Evolutionary conservation across 2,329 filamentous ascomycete species (phyloP), one percentile per base, ranked within the genome.

Genomic region (Clonostachys solani): DNA sequence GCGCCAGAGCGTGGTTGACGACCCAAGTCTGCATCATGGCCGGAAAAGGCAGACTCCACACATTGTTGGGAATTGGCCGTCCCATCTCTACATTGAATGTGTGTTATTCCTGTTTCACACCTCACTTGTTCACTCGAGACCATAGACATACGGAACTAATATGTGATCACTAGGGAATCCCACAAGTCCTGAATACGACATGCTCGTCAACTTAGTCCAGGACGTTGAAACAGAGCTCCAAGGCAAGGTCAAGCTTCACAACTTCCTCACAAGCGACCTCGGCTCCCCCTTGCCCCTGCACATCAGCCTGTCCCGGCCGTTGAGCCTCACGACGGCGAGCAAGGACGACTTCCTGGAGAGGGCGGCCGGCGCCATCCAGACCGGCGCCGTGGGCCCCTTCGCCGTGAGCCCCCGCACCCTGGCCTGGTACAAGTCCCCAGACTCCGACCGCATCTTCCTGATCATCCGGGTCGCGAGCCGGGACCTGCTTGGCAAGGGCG

Each of bases 51-150:
- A 86, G 48, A 87, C 83, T 43, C 92, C 92, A 19, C 94, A 99
- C 66, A 74, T 92, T 23, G 81, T 84, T 49, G 94, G 94, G 50
- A 89, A 91, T 64, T 99, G 94, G 94, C 90, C 92, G 2, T 90
- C 85, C 34, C 92, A 97, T 67, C 63, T 97, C 42, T 97, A 95
- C 64, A 74, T 96, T 48, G 92, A 97, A 71, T 99, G 94, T 95
- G 75, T 68, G 83, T 72, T 44, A 12, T 7, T 19, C 12, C 42
- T 33, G 10, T n/a, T 34, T 46, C 36, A 16, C 23, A 29, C 23
- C 6, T 29, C 7, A 29, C 23, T 36, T 58, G 59, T 47, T 40
- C 17, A 33, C 33, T 41, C 15, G 36, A 57, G 60, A 46, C 8
- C 23, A 29, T 9, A 29, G 23, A 10, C 23, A 29, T 29, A 29